Conservation (phyloP, 225 moss, liverwort and hornwort species). For the Pseudisothecium myosuroides region DNA sequence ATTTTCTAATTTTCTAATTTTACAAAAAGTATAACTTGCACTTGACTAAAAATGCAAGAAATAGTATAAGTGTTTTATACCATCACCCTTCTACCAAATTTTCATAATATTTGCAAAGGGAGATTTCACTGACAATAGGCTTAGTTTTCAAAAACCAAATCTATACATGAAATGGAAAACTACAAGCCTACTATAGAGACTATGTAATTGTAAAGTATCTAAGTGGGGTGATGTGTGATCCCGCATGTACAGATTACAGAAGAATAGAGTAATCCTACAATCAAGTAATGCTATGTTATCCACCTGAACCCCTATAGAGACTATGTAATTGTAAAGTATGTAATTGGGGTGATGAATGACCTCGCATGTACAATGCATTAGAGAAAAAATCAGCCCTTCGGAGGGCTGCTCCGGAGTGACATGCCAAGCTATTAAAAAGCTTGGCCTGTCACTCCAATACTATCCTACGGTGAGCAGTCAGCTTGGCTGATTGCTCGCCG, state of each 20-base stretch:
- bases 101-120: rapidly evolving
- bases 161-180: neutral
- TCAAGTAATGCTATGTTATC: neutral
- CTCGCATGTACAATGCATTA: too few relatives aligned
- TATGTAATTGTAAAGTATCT: too few relatives aligned
- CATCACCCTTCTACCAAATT: neutral
- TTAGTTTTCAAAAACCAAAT: neutral
- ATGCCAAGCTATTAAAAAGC: too few relatives aligned
- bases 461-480: too few relatives aligned
- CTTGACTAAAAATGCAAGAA: neutral
- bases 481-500: too few relatives aligned
- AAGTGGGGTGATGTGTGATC: neutral
- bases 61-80: neutral
- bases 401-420: too few relatives aligned
- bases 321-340: too few relatives aligned
- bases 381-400: too few relatives aligned
- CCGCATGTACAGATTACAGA: too few relatives aligned
- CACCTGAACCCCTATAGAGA: rapidly evolving
- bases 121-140: neutral
- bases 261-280: too few relatives aligned
- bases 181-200: neutral
- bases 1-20: neutral
- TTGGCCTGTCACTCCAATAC: too few relatives aligned
- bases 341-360: neutral
- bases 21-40: neutral